Base-by-base conservation (phyloP, 768 basidiomycete genomes). In the Pisolithus marmoratus region DNA sequence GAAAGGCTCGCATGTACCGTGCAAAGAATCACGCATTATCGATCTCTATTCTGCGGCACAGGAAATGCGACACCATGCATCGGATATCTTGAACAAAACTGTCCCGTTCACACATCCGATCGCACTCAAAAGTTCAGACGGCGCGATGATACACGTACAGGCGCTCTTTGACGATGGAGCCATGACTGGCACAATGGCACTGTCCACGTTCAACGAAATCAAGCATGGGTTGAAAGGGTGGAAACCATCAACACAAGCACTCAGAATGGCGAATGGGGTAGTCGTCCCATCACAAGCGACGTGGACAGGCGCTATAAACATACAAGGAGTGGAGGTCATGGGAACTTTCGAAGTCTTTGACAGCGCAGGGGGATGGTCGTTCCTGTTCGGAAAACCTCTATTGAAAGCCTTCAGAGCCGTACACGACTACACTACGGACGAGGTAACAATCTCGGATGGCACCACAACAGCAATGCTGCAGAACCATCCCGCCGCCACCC, bases 191-290 rank as follows among this genome's bases (percentile, higher is more conserved):
- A 17, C 17, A 17, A 40, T 40, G 38, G 17, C n/a, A 17, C 3
- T 17, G 3, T 17, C 38, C n/a, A 20, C n/a, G 38, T 40, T 40
- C 38, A 40, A 40, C 38, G n/a, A n/a, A 20, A 40, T 40, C 12
- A 40, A 40, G 17, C 38, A 15, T 17, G n/a, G 7, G 11, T 17
- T 40, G 17, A 7, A 40, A 8, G 38, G 38, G n/a, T 40, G 38
- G 38, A 8, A n/a, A 40, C 38, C 38, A 40, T 40, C 38, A 14
- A 40, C 2, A 2, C 38, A 40, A n/a, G 38, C 38, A n/a, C 54
- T 73, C 4, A 40, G 62, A 4, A 70, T 74, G 71, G 72, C 70
- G 11, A 62, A 68, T 53, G 66, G 70, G 0, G 11, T 29, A 0
- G 19, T 57, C 0, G 42, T 52, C 2, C 46, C 45, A 12, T 54